Evolutionary conservation across 306 rosid species (phyloP), one percentile per base, ranked within the genome.

Genomic region (Vachellia collinsii): DNA sequence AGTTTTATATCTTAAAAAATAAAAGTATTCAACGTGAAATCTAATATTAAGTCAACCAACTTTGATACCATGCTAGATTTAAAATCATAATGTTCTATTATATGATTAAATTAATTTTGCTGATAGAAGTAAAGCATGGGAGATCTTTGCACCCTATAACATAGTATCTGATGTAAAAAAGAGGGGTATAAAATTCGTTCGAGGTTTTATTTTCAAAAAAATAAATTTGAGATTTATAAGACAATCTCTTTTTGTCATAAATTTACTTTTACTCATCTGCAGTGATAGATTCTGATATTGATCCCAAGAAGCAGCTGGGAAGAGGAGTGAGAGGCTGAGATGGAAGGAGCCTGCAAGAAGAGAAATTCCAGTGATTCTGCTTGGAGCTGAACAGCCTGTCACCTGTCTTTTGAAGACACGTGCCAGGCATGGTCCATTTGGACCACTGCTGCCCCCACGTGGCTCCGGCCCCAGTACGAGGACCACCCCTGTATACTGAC

Each of bases 361-460:
- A 19, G 3, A 51, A 51, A 51, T 16, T 51, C 9, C 17, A 20
- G 58, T 0, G 58, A 51, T 51, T 17, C 34, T 8, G 63, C 34
- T 0, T 4, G 5, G 6, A 56, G 3, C 74, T 50, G 19, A 64
- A 81, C 92, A 88, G 88, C 41, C 89, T 91, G 91, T 88, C 83
- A 72, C 86, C 88, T 74, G 20, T 86, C 70, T 68, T 53, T 58
- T 34, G 1, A 25, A 8, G 72, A 69, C 94, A 88, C 85, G 84
- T 83, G 94, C 76, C 65, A 51, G 5, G 22, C 34, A 53, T 84
- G 46, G 22, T 72, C 65, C 72, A 43, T 62, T 79, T 85, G 93
- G 93, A 89, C 93, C 97, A 86, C 92, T 23, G 22, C 75, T 51
- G 37, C 17, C 81, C 93, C 93, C 94, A 88, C 88, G 91, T 91